These are phyloP conservation scores for Mucor lusitanicus DNA, from an alignment of 371 early-diverging fungal genomes.

Conservation along the genomic window DNA sequence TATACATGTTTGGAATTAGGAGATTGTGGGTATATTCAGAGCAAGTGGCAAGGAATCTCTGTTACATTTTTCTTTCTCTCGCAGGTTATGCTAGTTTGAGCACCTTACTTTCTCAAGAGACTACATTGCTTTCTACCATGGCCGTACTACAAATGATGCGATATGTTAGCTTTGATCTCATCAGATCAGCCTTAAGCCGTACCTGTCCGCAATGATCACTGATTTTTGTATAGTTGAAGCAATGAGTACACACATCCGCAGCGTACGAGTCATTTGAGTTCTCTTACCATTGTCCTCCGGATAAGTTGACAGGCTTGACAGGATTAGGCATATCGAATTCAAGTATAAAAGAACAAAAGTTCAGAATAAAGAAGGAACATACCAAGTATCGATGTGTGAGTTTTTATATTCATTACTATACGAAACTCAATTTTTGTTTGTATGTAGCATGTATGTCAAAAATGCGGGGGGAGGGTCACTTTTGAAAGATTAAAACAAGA, in stretches of 20 bases:
- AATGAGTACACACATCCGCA: not conserved
- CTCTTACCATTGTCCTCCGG: slow-evolving; percentile 34
- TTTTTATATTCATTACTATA: not conserved
- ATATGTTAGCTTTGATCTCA: not conserved
- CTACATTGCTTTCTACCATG: not conserved
- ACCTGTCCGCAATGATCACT: slow-evolving; percentile 33
- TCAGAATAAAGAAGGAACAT: not conserved
- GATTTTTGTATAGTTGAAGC: not conserved
- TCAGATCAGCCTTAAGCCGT: not conserved
- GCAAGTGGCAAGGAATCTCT: not conserved
- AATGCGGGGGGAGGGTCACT: not conserved
- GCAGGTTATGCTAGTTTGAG: not conserved
- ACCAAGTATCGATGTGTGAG: not conserved
- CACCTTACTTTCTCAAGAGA: not conserved
- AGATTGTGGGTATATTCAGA: not conserved
- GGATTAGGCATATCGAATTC: slow-evolving; percentile 13
- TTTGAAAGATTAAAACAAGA: not conserved
- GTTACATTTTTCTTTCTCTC: not conserved
- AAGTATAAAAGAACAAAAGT: not conserved
- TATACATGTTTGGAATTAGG: not conserved
- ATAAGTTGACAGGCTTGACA: slow-evolving; percentile 30
- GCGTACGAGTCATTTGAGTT: not conserved
- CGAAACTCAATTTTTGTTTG: not conserved
- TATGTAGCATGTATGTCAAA: not conserved
- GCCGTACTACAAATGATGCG: not conserved